These are phyloP conservation scores for Ustilago tritici DNA, from an alignment of 1,284 basidiomycete genomes.

Conservation along the genomic window DNA sequence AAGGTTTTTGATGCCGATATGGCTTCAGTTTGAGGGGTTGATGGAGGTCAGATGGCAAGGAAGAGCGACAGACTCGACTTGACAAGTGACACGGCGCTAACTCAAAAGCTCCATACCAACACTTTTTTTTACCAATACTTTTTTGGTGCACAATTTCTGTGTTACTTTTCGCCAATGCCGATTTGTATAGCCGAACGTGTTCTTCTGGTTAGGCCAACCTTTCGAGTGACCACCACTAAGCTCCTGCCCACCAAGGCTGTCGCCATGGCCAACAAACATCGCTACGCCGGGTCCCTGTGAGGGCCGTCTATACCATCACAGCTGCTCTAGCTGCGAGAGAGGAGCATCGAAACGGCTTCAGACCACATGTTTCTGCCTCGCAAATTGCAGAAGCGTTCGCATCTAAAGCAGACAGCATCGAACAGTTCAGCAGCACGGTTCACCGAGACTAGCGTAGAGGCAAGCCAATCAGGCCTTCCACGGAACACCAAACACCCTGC, in stretches of 20 bases:
- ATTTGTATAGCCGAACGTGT: background rate
- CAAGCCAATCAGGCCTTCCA: no score
- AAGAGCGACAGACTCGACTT: background rate
- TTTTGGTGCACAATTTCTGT: conserved; percentile 8
- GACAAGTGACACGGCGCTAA: conserved; percentile 3
- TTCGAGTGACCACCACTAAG: background rate
- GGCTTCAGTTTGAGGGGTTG: no score
- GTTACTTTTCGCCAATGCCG: background rate
- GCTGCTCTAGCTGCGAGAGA: background rate
- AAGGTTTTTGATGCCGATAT: conserved; percentile 19
- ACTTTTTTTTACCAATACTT: background rate
- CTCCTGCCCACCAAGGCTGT: background rate
- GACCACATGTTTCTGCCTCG: conserved; percentile 35
- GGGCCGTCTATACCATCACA: no score
- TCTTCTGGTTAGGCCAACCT: conserved; percentile 8
- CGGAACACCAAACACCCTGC: background rate
- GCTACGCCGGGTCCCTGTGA: background rate
- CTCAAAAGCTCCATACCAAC: conserved; percentile 21
- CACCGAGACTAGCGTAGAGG: background rate
- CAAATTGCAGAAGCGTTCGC: conserved; percentile 31
- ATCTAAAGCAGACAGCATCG: background rate
- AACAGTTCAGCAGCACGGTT: background rate
- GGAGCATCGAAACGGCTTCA: background rate
- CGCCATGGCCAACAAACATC: background rate
- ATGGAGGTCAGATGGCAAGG: conserved; percentile 6